Base-by-base conservation (phyloP, 2,329 filamentous ascomycete species). In the Canariomyces notabilis region DNA sequence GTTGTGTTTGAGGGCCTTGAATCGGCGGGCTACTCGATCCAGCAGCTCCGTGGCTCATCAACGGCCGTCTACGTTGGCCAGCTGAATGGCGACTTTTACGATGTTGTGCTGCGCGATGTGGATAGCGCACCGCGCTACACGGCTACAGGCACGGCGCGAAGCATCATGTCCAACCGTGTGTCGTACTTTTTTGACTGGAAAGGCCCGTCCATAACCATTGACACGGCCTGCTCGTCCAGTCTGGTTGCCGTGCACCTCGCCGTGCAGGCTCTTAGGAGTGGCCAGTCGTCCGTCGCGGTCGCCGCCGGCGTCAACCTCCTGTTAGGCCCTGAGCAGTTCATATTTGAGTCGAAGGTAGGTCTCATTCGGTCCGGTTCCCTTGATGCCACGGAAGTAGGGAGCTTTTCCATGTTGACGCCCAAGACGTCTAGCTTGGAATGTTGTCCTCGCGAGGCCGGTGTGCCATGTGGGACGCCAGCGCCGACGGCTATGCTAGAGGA, bases 401-500 rank as follows among this genome's bases (percentile, higher is more conserved):
- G n/a, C n/a, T n/a, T n/a, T 26, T 26, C 6, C 6, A 59, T 59
- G 29, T 66, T 60, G 50, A 58, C 22, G 22, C 66, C 2, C 55
- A 54, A 3, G 59, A 63, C 39, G 63, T 61, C 9, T 63, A 62
- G 20, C 49, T 68, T 8, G 57, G 63, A 23, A 69, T 69, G 57
- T 51, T 70, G 0, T 67, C 64, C 8, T 61, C 63, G 2, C 55
- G 62, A 2, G 65, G 66, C 0, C 60, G 59, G 33, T 70, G 62
- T 26, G 59, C 62, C 18, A 66, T 65, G 50, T 76, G 70, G 58
- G 74, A 77, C 49, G 56, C 57, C 1, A 54, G 57, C 8, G 76
- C 71, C 0, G 64, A 74, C 44, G 77, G 77, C 0, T 80, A 79
- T 50, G 73, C 66, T 1, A 64, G 76, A 12, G 76, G 74, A 1